Conservation (phyloP, 257 asterid genomes). For the Euphrasia confusa region DNA sequence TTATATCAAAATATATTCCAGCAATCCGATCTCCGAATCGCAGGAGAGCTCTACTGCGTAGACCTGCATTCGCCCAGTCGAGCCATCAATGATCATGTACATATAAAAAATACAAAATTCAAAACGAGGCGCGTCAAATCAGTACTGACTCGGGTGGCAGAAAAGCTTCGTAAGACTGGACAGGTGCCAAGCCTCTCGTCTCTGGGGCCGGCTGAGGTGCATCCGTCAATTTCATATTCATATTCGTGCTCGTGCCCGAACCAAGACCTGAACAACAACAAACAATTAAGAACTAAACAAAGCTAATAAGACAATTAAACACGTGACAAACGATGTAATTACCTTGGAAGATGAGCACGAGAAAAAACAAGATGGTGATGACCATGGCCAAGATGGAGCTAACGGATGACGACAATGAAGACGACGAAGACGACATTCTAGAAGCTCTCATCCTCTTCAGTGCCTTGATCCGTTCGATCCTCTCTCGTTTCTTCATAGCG, state of each 20-base stretch:
- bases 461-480: conserved; percentile 41
- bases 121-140: neutral
- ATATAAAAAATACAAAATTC: neutral
- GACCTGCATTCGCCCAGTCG: conserved; percentile 27
- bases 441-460: conserved; percentile 42
- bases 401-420: conserved; percentile 26
- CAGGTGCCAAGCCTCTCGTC: conserved; percentile 24
- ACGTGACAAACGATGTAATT: neutral
- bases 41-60: neutral
- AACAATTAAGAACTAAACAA: neutral
- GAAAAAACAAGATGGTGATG: conserved; percentile 47
- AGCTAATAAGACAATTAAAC: neutral
- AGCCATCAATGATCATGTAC: neutral
- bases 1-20: neutral
- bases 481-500: conserved; percentile 45
- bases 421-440: conserved; percentile 20
- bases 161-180: conserved; percentile 25
- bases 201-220: conserved; percentile 49
- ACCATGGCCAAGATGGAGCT: conserved; percentile 43
- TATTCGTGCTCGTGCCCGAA: conserved; percentile 29
- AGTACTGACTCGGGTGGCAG: conserved; percentile 31
- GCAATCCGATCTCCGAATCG: conserved; percentile 4
- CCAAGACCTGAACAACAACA: conserved; percentile 33
- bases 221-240: conserved; percentile 18
- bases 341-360: conserved; percentile 61